A percentile compares a stretch with the other conserved stretches of the same genome.
Conservation (phyloP, 2,329 filamentous ascomycete species). For the Fusarium foetens region DNA sequence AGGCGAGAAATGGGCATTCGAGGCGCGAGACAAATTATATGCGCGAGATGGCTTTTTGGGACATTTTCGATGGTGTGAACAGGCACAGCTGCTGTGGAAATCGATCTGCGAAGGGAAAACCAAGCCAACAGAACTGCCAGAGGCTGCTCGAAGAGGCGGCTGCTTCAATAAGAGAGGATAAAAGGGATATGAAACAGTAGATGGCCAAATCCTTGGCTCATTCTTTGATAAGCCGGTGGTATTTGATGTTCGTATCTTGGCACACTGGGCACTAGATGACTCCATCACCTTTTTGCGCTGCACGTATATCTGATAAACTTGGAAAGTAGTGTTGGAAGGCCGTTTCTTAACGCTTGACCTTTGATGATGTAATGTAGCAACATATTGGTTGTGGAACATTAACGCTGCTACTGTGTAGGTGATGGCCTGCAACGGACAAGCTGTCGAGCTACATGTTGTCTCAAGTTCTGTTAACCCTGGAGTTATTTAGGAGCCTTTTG, state of each 20-base stretch:
- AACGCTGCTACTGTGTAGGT: too few relatives aligned
- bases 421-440: too few relatives aligned
- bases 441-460: too few relatives aligned
- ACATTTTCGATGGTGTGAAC: background rate
- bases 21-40: background rate
- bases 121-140: background rate
- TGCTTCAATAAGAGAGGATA: background rate
- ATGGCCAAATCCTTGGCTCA: accelerated
- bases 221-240: background rate
- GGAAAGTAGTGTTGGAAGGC: too few relatives aligned
- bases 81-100: background rate
- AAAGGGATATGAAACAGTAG: too few relatives aligned
- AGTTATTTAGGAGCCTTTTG: too few relatives aligned
- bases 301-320: background rate
- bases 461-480: too few relatives aligned
- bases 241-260: background rate
- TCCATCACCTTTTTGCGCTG: accelerated
- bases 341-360: too few relatives aligned
- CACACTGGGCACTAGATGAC: accelerated
- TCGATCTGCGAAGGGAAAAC: background rate
- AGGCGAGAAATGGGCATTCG: background rate
- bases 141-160: background rate
- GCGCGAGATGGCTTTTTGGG: background rate
- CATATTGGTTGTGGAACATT: too few relatives aligned
- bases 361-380: too few relatives aligned